These are phyloP conservation scores for Garcileccinum viscosum DNA, from an alignment of 1,284 basidiomycete genomes.

Conservation along the genomic window DNA sequence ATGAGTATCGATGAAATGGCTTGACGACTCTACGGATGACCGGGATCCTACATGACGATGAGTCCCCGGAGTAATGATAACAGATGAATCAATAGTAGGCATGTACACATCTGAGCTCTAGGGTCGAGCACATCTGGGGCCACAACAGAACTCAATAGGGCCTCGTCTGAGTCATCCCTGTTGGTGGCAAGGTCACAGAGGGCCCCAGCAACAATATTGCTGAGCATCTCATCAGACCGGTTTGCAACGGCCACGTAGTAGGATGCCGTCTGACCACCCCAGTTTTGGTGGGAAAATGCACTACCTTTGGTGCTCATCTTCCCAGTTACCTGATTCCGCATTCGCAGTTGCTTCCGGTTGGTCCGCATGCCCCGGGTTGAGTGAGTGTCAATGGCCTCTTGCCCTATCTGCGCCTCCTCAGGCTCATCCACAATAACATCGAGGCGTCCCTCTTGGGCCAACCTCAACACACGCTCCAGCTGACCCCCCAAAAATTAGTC, in stretches of 20 bases:
- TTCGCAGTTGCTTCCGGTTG: not conserved
- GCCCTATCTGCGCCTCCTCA: not conserved
- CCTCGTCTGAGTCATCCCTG: not conserved
- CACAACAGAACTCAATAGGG: too few species aligned
- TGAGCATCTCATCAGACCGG: not conserved
- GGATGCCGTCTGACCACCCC: not conserved
- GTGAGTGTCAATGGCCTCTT: not conserved
- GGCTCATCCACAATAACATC: not conserved
- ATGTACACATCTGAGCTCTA: too few species aligned
- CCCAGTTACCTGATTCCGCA: not conserved
- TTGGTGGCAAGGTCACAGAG: not conserved
- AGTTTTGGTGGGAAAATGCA: not conserved
- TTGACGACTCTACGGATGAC: too few species aligned
- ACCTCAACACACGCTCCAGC: not conserved
- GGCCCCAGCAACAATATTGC: not conserved
- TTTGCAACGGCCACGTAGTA: not conserved
- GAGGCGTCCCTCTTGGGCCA: not conserved
- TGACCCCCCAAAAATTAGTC: too few species aligned
- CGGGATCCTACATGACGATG: too few species aligned
- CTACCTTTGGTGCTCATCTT: not conserved
- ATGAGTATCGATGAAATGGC: too few species aligned
- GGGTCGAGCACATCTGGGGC: too few species aligned
- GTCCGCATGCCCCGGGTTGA: not conserved
- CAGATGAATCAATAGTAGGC: too few species aligned
- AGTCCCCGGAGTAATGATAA: too few species aligned